Base-by-base conservation (phyloP, 2,329 filamentous ascomycete species). In the Colletotrichum brevisporum region DNA sequence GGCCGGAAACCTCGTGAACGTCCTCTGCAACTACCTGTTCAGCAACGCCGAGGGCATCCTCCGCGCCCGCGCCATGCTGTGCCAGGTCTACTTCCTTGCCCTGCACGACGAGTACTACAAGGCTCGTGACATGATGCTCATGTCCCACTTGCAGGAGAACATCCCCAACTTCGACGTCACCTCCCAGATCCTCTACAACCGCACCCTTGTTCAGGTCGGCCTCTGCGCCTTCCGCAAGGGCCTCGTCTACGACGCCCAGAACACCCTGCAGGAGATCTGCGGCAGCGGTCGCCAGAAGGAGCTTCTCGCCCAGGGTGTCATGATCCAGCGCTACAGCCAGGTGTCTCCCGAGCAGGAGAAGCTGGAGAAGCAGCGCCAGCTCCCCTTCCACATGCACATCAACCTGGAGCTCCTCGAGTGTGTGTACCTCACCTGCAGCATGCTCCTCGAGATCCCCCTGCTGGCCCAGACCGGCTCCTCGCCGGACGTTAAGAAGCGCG, bases 381-480 rank as follows among this genome's bases (percentile, higher is more conserved):
- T 99, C 74, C 96, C 96, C 45, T 99, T 99, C 91, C 96, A 99
- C 86, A 98, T 99, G 94, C 96, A 99, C 88, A 99, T 99, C 87
- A 99, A 99, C 87, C 89, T 99, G 60, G 96, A 99, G 82, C 90
- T 99, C 63, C 89, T 99, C 47, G 96, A 99, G 85, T 98, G 96
- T 78, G 95, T 98, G 71, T 99, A 99, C 85, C 89, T 99, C 69
- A 98, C 96, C 58, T 98, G 95, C 86, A 98, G 94, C 84, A 99
- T 99, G 96, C 92, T 99, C 73, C 90, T 99, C 66, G 96, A 99
- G 85, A 98, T 99, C 72, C 96, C 96, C 70, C 91, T 98, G 54
- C 91, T 99, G 75, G 97, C 96, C 56, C 96, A 98, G 83, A 97
- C 95, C 43, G 96, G 96, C 73, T 98, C 95, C 8, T 96, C 95